Conservation (phyloP, 2,329 filamentous ascomycete species). For the Nectriaceae sp. region DNA sequence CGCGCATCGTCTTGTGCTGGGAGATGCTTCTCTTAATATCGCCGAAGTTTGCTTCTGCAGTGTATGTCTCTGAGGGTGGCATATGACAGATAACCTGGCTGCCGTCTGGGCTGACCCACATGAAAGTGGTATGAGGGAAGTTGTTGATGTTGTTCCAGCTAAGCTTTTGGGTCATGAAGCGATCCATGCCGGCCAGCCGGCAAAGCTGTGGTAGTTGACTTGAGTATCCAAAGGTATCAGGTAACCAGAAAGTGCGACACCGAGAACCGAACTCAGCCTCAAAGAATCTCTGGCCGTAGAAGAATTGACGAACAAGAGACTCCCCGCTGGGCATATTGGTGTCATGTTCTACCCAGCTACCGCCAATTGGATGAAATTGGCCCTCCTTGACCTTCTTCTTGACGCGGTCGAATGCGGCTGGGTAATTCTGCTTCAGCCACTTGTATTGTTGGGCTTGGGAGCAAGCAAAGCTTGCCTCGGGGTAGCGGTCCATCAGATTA, state of each 20-base stretch:
- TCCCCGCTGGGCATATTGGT: constrained; percentile 97
- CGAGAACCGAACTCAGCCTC: constrained; percentile 89
- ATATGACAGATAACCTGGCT: constrained; percentile 98
- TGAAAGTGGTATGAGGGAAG: constrained; percentile 98
- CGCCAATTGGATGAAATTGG: constrained; percentile 91
- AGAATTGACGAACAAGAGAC: constrained; percentile 88
- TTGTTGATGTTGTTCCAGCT: constrained; percentile 99
- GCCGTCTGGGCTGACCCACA: constrained; percentile 95
- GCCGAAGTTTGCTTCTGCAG: constrained; percentile 89
- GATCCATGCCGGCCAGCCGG: constrained; percentile 89
- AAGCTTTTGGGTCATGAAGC: constrained; percentile 97
- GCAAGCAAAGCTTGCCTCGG: constrained; percentile 88
- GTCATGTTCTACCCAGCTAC: constrained; percentile 98
- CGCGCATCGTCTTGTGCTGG: constrained; percentile 94
- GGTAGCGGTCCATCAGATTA: constrained; percentile 91
- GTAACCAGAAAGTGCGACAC: constrained; percentile 93
- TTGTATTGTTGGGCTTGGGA: constrained; percentile 98
- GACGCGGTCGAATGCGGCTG: constrained; percentile 84
- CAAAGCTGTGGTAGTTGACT: constrained; percentile 93
- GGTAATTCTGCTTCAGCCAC: constrained; percentile 91
- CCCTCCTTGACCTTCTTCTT: constrained; percentile 89
- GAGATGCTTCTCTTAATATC: constrained; percentile 87
- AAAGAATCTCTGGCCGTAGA: constrained; percentile 95
- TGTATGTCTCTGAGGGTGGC: constrained; percentile 95
- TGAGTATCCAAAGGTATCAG: constrained; percentile 97